Percentiles rank a stretch among this genome's conserved stretches.
phyloP scores from a whole-genome alignment of 768 basidiomycete genomes.

The Pleurotus cornucopiae region DNA sequence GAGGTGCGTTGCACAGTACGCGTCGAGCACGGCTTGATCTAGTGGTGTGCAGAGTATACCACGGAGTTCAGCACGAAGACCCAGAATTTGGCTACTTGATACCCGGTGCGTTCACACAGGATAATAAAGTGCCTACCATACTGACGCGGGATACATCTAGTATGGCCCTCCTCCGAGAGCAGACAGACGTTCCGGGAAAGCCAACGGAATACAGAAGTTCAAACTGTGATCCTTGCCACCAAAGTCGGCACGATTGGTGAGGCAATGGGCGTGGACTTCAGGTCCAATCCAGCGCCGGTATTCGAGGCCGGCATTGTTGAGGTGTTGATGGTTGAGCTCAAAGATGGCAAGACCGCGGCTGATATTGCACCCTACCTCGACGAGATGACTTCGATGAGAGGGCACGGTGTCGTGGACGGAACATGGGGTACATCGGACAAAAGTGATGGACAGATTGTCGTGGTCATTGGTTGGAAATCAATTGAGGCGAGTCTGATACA shows the following conservation, averaged over 20 bases:
- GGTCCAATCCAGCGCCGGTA: background rate
- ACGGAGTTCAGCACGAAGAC: slow-evolving; percentile 3
- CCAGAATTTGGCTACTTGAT: slow-evolving; percentile 2
- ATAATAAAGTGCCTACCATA: background rate
- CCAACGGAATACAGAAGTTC: background rate
- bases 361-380: background rate
- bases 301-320: background rate
- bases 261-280: background rate
- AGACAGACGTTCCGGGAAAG: background rate
- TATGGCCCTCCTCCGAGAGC: background rate
- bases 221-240: background rate
- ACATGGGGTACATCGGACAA: background rate
- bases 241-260: background rate
- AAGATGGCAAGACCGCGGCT: background rate
- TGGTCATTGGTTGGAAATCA: background rate
- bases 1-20: background rate
- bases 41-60: background rate
- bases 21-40: background rate
- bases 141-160: background rate
- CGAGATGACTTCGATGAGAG: background rate
- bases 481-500: background rate
- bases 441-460: background rate
- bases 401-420: background rate
- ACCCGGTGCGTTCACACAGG: background rate
- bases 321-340: background rate